A percentile compares a stretch with the other conserved stretches of the same genome.
phyloP scores from a whole-genome alignment of 1,139 yeast species.

The Hanseniaspora sp. region DNA sequence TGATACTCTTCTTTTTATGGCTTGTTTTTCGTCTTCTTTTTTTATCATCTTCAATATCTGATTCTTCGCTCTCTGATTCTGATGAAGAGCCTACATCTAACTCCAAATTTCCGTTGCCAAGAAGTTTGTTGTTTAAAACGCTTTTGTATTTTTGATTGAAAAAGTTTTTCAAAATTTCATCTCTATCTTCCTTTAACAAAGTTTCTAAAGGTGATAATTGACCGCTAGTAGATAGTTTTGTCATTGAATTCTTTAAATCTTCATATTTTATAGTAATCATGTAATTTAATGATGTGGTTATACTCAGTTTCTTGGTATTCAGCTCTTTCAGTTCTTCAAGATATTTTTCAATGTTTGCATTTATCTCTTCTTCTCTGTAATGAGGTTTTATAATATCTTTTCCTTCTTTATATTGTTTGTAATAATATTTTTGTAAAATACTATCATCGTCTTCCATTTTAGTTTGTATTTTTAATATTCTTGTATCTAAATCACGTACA shows the following conservation, averaged over 20 bases:
- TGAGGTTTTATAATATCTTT: slow-evolving; percentile 50
- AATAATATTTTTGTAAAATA: slow-evolving; percentile 70
- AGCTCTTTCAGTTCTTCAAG: slow-evolving; percentile 47
- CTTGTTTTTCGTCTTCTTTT: neutral
- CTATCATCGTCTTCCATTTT: slow-evolving; percentile 60
- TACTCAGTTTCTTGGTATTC: slow-evolving; percentile 65
- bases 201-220: slow-evolving; percentile 47
- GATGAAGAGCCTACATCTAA: neutral
- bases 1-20: neutral
- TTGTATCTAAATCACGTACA: slow-evolving; percentile 57
- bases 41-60: neutral
- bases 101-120: slow-evolving; percentile 19
- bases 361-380: slow-evolving; percentile 67
- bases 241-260: slow-evolving; percentile 64
- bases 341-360: slow-evolving; percentile 59
- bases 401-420: slow-evolving; percentile 43
- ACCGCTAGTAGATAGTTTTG: slow-evolving; percentile 68
- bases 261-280: slow-evolving; percentile 62
- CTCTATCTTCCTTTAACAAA: slow-evolving; percentile 5
- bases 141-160: slow-evolving; percentile 12
- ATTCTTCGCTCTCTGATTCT: slow-evolving; percentile 1
- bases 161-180: slow-evolving; percentile 5
- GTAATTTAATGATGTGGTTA: slow-evolving; percentile 77
- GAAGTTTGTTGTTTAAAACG: slow-evolving; percentile 1
- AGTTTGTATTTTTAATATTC: slow-evolving; percentile 43